These are phyloP conservation scores for Entophlyctis luteolus DNA, from an alignment of 192 early-diverging fungal species.

Conservation along the genomic window DNA sequence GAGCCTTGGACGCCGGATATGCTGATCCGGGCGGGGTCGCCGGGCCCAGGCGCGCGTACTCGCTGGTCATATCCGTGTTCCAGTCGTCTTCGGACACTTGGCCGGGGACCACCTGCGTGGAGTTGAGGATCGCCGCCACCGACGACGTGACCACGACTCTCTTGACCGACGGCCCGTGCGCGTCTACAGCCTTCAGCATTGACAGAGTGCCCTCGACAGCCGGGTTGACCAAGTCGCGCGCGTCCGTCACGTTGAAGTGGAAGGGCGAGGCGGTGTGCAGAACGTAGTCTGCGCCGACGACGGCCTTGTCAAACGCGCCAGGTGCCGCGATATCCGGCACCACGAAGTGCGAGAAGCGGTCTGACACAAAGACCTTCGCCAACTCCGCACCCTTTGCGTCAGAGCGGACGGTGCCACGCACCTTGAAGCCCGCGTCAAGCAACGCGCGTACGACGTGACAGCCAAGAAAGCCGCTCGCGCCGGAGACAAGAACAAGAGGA, in stretches of 20 bases:
- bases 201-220: conserved; percentile 44
- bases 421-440: conserved; percentile 33
- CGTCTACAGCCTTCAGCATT: conserved; percentile 31
- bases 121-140: conserved; percentile 31
- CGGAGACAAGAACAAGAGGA: conserved; percentile 36
- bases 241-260: conserved; percentile 20
- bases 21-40: conserved; percentile 6
- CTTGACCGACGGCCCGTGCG: conserved; percentile 23
- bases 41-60: conserved; percentile 4
- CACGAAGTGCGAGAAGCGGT: conserved; percentile 27
- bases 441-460: conserved; percentile 40
- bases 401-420: conserved; percentile 37
- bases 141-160: conserved; percentile 48
- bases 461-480: conserved; percentile 40
- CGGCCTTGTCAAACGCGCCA: conserved; percentile 40
- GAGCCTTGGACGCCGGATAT: conserved; percentile 31
- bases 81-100: conserved; percentile 35
- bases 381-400: conserved; percentile 32
- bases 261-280: conserved; percentile 43
- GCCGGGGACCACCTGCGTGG: background rate
- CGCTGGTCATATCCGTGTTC: conserved; percentile 16
- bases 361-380: no score
- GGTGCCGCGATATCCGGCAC: conserved; percentile 32
- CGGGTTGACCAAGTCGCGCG: conserved; percentile 42
- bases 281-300: conserved; percentile 35